Conservation (phyloP, 306 rosid species). For the Cucurbita ficifolia region DNA sequence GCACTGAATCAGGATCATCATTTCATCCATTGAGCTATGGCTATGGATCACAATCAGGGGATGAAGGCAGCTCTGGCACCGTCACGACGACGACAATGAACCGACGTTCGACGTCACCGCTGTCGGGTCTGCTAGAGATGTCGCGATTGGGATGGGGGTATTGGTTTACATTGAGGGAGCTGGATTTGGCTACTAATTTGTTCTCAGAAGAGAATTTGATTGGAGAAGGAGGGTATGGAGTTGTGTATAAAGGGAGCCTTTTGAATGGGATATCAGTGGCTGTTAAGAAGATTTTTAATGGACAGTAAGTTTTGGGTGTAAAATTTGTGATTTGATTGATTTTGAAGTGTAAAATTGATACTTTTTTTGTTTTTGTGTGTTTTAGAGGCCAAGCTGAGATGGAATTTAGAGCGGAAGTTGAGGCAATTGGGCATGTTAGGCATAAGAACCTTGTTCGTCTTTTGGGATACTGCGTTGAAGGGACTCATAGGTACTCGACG, state of each 20-base stretch:
- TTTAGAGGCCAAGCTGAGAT: slow-evolving; percentile 87
- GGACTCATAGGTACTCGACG: slow-evolving; percentile 56
- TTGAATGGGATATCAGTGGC: slow-evolving; percentile 83
- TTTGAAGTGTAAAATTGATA: not conserved
- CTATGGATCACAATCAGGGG: slow-evolving; percentile 54
- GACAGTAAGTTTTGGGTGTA: slow-evolving; percentile 36
- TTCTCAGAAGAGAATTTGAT: slow-evolving; percentile 66
- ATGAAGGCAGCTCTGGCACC: slow-evolving; percentile 64
- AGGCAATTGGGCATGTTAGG: slow-evolving; percentile 92
- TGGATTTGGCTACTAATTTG: slow-evolving; percentile 68
- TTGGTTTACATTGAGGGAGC: slow-evolving; percentile 94
- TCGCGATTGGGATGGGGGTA: slow-evolving; percentile 98
- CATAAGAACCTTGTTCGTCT: slow-evolving; percentile 96
- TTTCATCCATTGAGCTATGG: slow-evolving; percentile 46
- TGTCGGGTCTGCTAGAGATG: slow-evolving; percentile 71
- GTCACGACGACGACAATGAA: slow-evolving; percentile 21
- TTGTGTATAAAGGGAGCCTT: slow-evolving; percentile 68
- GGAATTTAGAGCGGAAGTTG: slow-evolving; percentile 90
- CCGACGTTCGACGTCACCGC: slow-evolving; percentile 50
- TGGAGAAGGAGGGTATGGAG: slow-evolving; percentile 98
- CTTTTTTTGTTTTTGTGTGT: not conserved
- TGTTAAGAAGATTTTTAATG: slow-evolving; percentile 87
- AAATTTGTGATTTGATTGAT: too few species aligned
- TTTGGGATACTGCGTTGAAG: slow-evolving; percentile 79
- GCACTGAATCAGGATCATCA: slow-evolving; percentile 56